A percentile compares a stretch with the other conserved stretches of the same genome.
phyloP scores from a whole-genome alignment of 73 alveolate genomes.

The Strombidium stylifer region DNA sequence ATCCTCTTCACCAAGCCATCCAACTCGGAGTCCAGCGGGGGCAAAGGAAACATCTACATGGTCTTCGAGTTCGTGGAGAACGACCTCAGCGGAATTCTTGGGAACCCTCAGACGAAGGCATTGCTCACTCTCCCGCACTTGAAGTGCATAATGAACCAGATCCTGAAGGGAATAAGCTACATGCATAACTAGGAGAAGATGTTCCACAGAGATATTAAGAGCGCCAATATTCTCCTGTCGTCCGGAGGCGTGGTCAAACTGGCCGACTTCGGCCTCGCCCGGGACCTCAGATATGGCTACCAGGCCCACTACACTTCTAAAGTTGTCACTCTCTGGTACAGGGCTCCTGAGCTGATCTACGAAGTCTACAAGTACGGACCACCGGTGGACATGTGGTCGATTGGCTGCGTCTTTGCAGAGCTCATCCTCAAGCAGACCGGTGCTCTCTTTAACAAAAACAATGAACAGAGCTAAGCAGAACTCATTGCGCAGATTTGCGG shows the following conservation, averaged over 20 bases:
- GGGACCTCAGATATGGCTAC: conserved; percentile 23
- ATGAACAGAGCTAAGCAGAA: conserved; percentile 86
- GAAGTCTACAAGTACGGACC: conserved; percentile 78
- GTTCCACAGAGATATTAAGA: conserved; percentile 93
- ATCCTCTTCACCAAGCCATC: conserved; percentile 51
- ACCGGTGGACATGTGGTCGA: conserved; percentile 91
- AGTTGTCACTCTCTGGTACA: conserved; percentile 94
- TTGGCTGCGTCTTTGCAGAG: conserved; percentile 95
- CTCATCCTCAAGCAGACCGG: conserved; percentile 71
- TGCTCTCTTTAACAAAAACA: conserved; percentile 76
- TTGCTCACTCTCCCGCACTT: conserved; percentile 19
- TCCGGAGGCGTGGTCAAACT: conserved; percentile 78
- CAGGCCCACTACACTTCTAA: conserved; percentile 67
- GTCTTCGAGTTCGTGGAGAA: conserved; percentile 95
- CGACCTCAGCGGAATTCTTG: conserved; percentile 86
- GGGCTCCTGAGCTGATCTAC: conserved; percentile 93
- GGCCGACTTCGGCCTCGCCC: conserved; percentile 91
- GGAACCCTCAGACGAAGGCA: conserved; percentile 33
- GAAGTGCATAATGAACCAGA: conserved; percentile 48
- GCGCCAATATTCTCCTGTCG: conserved; percentile 85
- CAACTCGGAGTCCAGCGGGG: not conserved
- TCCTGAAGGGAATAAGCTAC: conserved; percentile 76
- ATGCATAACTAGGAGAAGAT: conserved; percentile 67
- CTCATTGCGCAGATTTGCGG: conserved; percentile 93
- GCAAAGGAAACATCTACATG: conserved; percentile 87